Evolutionary conservation across 2,329 filamentous ascomycete genomes (phyloP).

Genomic region (Aspergillus aculeatinus): DNA sequence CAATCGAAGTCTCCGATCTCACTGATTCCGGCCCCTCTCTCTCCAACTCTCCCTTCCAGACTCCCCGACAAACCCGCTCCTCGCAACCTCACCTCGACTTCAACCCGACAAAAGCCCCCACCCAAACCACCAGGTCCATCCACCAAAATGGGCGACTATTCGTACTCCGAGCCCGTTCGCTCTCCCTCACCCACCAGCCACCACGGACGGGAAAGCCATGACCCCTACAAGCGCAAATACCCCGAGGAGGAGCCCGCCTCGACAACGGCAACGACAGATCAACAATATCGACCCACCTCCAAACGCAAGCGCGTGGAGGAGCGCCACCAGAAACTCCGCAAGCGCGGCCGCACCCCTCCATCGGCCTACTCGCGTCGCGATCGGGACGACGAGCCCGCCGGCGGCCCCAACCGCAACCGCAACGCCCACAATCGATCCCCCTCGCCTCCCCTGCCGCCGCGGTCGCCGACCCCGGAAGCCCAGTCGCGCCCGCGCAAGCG

Average conservation of each 20-base stretch:
- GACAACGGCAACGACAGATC: slow-evolving; percentile 14
- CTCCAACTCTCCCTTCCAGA: not conserved
- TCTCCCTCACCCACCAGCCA: slow-evolving; percentile 3
- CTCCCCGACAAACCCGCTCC: not conserved
- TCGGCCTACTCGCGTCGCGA: slow-evolving; percentile 44
- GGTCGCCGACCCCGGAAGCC: slow-evolving; percentile 42
- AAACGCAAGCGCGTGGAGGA: slow-evolving; percentile 44
- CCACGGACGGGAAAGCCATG: slow-evolving; percentile 15
- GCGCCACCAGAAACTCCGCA: slow-evolving; percentile 38
- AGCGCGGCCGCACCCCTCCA: slow-evolving; percentile 37
- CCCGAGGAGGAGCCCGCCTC: slow-evolving; percentile 24
- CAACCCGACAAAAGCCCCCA: not conserved
- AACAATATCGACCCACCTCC: slow-evolving; percentile 29
- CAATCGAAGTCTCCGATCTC: not conserved
- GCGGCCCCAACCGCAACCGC: slow-evolving; percentile 13
- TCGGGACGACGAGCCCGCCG: slow-evolving; percentile 20
- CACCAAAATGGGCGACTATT: slow-evolving; percentile 5
- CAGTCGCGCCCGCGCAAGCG: slow-evolving; percentile 45
- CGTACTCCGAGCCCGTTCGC: not conserved
- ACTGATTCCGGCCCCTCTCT: not conserved
- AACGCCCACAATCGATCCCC: slow-evolving; percentile 38
- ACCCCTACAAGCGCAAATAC: slow-evolving; percentile 31
- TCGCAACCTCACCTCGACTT: not conserved
- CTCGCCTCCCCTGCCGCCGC: slow-evolving; percentile 42
- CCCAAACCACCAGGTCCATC: not conserved